phyloP scores from a whole-genome alignment of 805 yeast genomes.

The Millerozyma acaciae region DNA sequence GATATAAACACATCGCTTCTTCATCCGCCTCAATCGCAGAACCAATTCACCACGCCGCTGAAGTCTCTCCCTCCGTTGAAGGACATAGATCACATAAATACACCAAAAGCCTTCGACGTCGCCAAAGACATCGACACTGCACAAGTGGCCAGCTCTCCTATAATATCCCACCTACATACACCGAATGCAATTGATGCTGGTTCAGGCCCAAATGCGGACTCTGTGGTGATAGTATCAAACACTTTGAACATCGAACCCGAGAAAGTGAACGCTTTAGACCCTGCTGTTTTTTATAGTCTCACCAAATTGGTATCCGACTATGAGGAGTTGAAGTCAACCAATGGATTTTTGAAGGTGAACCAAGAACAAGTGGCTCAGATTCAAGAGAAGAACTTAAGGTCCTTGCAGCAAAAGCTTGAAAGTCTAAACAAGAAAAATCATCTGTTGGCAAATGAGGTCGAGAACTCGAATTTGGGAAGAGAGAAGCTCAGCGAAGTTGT shows the following conservation, averaged over 20 bases:
- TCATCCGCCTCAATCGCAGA: neutral
- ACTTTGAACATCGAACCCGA: neutral
- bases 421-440: constrained; percentile 19
- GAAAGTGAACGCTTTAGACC: neutral
- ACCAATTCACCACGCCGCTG: constrained; percentile 36
- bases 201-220: no score
- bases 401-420: constrained; percentile 17
- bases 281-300: constrained; percentile 16
- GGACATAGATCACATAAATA: constrained; percentile 37
- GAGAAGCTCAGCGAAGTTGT: constrained; percentile 11
- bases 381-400: constrained; percentile 19
- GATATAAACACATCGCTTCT: constrained; percentile 2
- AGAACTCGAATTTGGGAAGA: constrained; percentile 9
- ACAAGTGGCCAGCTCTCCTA: constrained; percentile 20
- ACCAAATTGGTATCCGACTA: constrained; percentile 23
- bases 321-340: constrained; percentile 27
- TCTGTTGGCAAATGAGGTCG: constrained; percentile 15
- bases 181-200: no score
- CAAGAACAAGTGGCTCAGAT: constrained; percentile 30
- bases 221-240: no score
- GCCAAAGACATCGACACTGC: constrained; percentile 29
- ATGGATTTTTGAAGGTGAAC: constrained; percentile 30
- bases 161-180: constrained; percentile 11
- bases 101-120: constrained; percentile 39
- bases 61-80: constrained; percentile 40